Evolutionary conservation across 257 asterid species (phyloP), one percentile per base, ranked within the genome.

Genomic region (Nicotiana tabacum): DNA sequence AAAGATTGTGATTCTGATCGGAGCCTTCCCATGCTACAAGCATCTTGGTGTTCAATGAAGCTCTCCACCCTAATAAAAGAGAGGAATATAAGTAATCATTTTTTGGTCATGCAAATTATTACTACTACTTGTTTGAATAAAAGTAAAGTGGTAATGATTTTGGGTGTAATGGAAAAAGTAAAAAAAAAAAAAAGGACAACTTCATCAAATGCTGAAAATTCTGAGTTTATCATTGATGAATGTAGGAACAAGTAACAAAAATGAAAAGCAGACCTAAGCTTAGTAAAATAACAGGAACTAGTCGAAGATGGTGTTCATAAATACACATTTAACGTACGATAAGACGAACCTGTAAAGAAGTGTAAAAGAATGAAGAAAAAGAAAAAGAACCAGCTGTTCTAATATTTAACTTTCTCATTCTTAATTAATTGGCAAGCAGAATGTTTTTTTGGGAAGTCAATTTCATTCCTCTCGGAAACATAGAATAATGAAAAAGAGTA

Each of bases 21-120:
- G 78, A 86, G 81, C 27, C 85, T 84, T 24, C 89, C 91, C 81
- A 88, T 81, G 65, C 85, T 86, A 53, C 91, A 90, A 62, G 88
- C 91, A 82, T 88, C 92, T 88, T 90, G 92, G 65, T 90, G 92
- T 80, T 90, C 92, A 17, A 90, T 90, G 86, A 90, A 90, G 57
- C 91, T 90, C 85, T 90, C 92, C 82, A 90, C 92, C 87, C 92
- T 90, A 83, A 5, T 24, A 79, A 51, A 66, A 3, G 5, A 58
- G 15, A 70, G 53, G 4, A 32, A 55, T 62, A 53, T 29, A 46
- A 9, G 30, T 37, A 29, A 48, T 70, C 77, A 84, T 81, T 21
- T 72, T 51, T 51, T 76, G 16, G 64, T 76, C 80, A 51, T 76
- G 80, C 80, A 76, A 76, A 76, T 51, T 27, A 58, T 76, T 48